phyloP scores from a whole-genome alignment of 1,139 yeast species.

The Geotrichum klebahnii region DNA sequence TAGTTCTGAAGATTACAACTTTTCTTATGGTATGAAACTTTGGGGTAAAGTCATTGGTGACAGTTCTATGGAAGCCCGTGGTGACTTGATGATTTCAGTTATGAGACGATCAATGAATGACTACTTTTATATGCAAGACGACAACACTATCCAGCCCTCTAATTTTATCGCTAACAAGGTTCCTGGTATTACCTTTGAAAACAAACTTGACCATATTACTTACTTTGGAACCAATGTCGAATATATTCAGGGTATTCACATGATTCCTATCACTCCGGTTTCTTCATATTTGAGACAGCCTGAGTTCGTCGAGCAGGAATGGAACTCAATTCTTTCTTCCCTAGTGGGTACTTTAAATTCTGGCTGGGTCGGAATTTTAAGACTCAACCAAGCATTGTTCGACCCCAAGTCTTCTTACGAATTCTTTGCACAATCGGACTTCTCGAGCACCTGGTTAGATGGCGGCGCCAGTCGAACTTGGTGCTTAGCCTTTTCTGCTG shows the following conservation, averaged over 20 bases:
- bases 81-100: conserved; percentile 63
- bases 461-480: conserved; percentile 87
- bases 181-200: conserved; percentile 68
- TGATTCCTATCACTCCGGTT: conserved; percentile 80
- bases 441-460: conserved; percentile 57
- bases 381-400: conserved; percentile 65
- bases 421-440: conserved; percentile 56
- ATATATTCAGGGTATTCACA: conserved; percentile 89
- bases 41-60: conserved; percentile 70
- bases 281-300: conserved; percentile 67
- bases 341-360: conserved; percentile 54
- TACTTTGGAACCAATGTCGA: conserved; percentile 69
- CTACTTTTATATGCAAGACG: conserved; percentile 54
- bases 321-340: conserved; percentile 51
- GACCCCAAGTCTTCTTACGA: conserved; percentile 60
- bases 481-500: conserved; percentile 76
- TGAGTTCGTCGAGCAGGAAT: conserved; percentile 68
- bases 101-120: conserved; percentile 56
- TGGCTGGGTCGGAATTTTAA: conserved; percentile 84
- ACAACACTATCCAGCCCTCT: conserved; percentile 53
- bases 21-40: conserved; percentile 66
- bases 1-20: conserved; percentile 65
- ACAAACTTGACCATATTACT: conserved; percentile 84
- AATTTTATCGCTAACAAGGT: conserved; percentile 56
- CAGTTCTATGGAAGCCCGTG: conserved; percentile 60